Evolutionary conservation across 2,329 filamentous ascomycete species (phyloP).

Genomic region (Ophiostoma tasmaniense): DNA sequence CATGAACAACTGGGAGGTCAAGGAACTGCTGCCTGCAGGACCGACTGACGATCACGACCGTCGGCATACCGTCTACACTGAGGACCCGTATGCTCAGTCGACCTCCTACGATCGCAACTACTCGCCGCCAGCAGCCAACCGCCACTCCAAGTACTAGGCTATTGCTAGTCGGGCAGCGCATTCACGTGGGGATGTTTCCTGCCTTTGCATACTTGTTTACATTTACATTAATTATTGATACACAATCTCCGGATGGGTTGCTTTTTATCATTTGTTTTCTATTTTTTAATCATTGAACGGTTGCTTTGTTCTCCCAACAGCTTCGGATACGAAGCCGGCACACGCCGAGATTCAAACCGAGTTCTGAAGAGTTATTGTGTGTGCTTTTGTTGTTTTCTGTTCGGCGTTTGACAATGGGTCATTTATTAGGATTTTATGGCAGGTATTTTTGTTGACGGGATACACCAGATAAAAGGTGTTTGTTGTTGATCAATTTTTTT

Average conservation of each 20-base stretch:
- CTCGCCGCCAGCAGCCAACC: slow-evolving; percentile 29
- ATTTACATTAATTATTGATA: neutral
- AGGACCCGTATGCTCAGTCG: slow-evolving; percentile 55
- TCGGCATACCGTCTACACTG: slow-evolving; percentile 62
- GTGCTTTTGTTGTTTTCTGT: neutral
- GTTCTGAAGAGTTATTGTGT: too few relatives aligned
- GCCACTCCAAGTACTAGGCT: slow-evolving; percentile 41
- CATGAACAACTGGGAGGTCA: slow-evolving; percentile 97
- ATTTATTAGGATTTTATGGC: neutral
- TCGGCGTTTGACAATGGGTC: neutral
- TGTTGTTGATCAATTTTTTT: neutral
- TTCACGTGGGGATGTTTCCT: neutral
- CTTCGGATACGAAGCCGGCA: neutral
- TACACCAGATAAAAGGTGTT: neutral
- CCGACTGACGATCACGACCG: slow-evolving; percentile 45
- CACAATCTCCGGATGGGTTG: neutral
- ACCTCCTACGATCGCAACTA: slow-evolving; percentile 46
- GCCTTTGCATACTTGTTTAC: neutral
- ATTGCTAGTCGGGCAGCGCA: neutral
- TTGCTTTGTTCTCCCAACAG: neutral
- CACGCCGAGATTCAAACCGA: neutral
- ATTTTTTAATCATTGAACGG: neutral
- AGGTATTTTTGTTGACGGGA: neutral
- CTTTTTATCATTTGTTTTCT: neutral
- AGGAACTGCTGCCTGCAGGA: slow-evolving; percentile 68